Base-by-base conservation (phyloP, 1,284 basidiomycete genomes). In the Cryptococcus sp. region DNA sequence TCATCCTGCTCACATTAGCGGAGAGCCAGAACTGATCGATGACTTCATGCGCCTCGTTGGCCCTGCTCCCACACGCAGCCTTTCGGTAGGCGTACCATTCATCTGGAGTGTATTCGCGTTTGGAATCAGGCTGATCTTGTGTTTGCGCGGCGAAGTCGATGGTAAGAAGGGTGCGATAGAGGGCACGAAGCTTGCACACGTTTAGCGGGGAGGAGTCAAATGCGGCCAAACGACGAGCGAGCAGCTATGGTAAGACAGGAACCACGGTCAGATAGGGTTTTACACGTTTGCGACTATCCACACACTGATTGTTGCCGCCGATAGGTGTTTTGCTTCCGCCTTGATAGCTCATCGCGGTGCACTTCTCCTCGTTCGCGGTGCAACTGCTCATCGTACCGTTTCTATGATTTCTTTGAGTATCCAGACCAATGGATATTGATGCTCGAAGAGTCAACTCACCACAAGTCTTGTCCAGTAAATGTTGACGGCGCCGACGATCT, bases 101-200 rank as follows among this genome's bases (percentile, higher is more conserved):
- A 34, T 75, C 68, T 17, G 63, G 61, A 4, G 75, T 70, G 58
- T 77, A 76, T n/a, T 57, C 54, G 39, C 75, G 53, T 17, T 63
- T 66, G 16, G 67, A 66, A 52, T 76, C 73, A 0, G 75, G 74
- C 1, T 68, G 63, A 52, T 77, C 74, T 48, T 71, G 69, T 15
- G 74, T 77, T 29, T 64, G 61, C 10, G 70, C 50, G 7, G 73
- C 71, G 58, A 77, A 77, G 60, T 77, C 75, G 54, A 76, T 72
- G 1, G 74, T 77, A 20, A 77, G 65, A 10, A 77, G 67, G 3
- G 75, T 76, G n/a, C 73, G 69, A 56, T 77, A 77, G 20, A 75
- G 62, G 1, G 74, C 67, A 5, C 75, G 68, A 22, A 76, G 63
- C 48, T 67, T 68, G 66, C 74, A 75, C 20, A 64, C 56, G 57